These are phyloP conservation scores for Apiotrichum veenhuisii DNA, from an alignment of 1,284 basidiomycete species.

Conservation along the genomic window DNA sequence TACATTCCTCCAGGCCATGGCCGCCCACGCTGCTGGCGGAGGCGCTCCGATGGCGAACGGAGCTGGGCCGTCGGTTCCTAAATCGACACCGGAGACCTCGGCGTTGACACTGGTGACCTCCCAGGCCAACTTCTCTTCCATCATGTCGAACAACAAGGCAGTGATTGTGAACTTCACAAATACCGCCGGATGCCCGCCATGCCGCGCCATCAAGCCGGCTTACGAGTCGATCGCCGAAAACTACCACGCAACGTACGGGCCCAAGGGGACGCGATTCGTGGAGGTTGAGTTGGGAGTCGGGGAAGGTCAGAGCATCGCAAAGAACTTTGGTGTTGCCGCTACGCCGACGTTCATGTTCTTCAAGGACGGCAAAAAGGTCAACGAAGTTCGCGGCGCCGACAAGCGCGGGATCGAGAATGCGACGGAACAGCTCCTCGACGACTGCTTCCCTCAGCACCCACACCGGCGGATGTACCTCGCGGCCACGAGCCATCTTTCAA, in stretches of 20 bases:
- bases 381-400: slow-evolving; percentile 68
- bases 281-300: slow-evolving; percentile 75
- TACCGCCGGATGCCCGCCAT: slow-evolving; percentile 61
- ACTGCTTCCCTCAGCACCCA: slow-evolving; percentile 56
- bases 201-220: slow-evolving; percentile 61
- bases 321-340: slow-evolving; percentile 64
- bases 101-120: slow-evolving; percentile 63
- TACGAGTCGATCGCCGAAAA: slow-evolving; percentile 53
- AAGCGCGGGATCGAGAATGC: slow-evolving; percentile 37
- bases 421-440: slow-evolving; percentile 54
- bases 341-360: slow-evolving; percentile 87
- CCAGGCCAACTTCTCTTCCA: slow-evolving; percentile 55
- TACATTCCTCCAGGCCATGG: slow-evolving; percentile 63
- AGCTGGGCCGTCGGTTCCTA: neutral
- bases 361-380: slow-evolving; percentile 68
- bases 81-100: slow-evolving; percentile 51
- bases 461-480: slow-evolving; percentile 64
- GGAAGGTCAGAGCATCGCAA: slow-evolving; percentile 59
- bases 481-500: slow-evolving; percentile 61
- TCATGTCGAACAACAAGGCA: slow-evolving; percentile 55
- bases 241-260: slow-evolving; percentile 29
- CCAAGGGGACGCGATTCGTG: slow-evolving; percentile 57
- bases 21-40: slow-evolving; percentile 53
- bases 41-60: neutral
- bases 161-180: slow-evolving; percentile 65